Evolutionary conservation across 495 filamentous ascomycete species (phyloP).

Genomic region (Physcia stellaris): DNA sequence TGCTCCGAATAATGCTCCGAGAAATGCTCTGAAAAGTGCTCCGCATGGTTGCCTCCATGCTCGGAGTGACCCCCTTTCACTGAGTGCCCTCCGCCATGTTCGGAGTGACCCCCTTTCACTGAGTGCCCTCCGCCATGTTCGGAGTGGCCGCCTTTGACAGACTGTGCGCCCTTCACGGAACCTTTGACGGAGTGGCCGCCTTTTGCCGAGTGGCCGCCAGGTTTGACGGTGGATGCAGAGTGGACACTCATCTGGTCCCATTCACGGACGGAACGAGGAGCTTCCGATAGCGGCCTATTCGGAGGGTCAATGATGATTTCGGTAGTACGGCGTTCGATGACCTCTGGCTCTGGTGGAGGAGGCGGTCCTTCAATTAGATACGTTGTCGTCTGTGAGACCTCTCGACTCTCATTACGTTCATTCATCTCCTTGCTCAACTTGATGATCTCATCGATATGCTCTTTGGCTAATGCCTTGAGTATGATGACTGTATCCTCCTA

Average conservation of each 20-base stretch:
- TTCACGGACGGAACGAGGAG: constrained; percentile 18
- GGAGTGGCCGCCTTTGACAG: constrained; percentile 1
- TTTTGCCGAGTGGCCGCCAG: constrained; percentile 6
- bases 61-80: neutral
- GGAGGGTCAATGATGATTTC: constrained; percentile 14
- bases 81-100: constrained; percentile 2
- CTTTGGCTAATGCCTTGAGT: constrained; percentile 66
- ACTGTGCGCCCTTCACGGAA: constrained; percentile 1
- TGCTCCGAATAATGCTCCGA: neutral
- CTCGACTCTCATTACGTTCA: constrained; percentile 14
- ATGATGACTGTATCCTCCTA: constrained; percentile 70
- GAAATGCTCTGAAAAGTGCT: too few species aligned
- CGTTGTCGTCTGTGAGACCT: constrained; percentile 22
- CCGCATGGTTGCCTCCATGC: constrained; percentile 1
- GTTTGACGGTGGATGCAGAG: neutral
- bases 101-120: constrained; percentile 1
- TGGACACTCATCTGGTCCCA: constrained; percentile 14
- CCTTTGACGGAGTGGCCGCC: constrained; percentile 5
- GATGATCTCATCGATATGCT: constrained; percentile 81
- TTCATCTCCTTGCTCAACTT: constrained; percentile 58
- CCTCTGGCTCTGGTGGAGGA: constrained; percentile 18
- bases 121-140: neutral
- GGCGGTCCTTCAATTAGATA: constrained; percentile 29
- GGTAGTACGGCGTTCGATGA: constrained; percentile 21
- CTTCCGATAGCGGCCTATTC: constrained; percentile 9